Percentiles rank a stretch among this genome's conserved stretches.
Conservation (phyloP, 768 basidiomycete species). For the Lactarius trivialis region DNA sequence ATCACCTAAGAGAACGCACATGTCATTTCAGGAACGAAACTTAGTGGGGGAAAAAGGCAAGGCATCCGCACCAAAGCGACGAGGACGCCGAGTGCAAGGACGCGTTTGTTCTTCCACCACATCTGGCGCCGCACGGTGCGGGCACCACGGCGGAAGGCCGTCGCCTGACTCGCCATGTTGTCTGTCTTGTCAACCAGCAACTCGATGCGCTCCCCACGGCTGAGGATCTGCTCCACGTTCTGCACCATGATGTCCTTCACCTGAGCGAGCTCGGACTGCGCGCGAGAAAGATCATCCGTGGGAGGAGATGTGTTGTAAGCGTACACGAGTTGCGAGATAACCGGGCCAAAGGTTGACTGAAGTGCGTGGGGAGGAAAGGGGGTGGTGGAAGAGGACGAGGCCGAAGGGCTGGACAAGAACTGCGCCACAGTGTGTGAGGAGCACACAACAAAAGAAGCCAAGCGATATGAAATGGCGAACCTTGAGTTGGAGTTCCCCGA, state of each 20-base stretch:
- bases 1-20: constrained; percentile 43
- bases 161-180: constrained; percentile 88
- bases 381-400: constrained; percentile 44
- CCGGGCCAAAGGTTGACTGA: constrained; percentile 66
- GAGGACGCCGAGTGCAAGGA: constrained; percentile 57
- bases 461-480: constrained; percentile 29
- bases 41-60: constrained; percentile 6
- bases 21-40: constrained; percentile 14
- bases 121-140: constrained; percentile 74
- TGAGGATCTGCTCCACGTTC: constrained; percentile 94
- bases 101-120: constrained; percentile 84
- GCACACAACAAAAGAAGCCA: not conserved
- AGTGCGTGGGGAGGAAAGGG: constrained; percentile 47
- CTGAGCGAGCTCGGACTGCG: constrained; percentile 81
- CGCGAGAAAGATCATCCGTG: constrained; percentile 80
- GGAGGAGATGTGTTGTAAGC: constrained; percentile 88
- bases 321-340: constrained; percentile 69
- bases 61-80: constrained; percentile 56
- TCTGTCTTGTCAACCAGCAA: constrained; percentile 97
- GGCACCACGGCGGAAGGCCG: constrained; percentile 87
- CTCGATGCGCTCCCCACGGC: constrained; percentile 91
- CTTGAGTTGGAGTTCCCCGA: constrained; percentile 79
- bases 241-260: constrained; percentile 98
- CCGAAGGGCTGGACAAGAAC: constrained; percentile 59
- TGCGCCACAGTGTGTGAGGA: constrained; percentile 27